Base-by-base conservation (phyloP, 306 rosid genomes). In the Lathyrus aphaca region DNA sequence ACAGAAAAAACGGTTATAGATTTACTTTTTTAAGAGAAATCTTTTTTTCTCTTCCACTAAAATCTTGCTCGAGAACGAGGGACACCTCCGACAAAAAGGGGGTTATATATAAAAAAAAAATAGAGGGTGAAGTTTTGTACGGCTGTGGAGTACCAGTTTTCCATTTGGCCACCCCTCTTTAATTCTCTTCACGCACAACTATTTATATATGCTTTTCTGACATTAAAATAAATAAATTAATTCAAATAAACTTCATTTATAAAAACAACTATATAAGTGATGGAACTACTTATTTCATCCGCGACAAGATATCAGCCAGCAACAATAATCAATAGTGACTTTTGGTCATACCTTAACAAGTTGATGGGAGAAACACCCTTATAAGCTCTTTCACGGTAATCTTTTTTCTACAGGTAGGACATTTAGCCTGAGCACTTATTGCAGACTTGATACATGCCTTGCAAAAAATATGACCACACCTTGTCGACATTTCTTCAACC, bases 401-500 rank as follows among this genome's bases (percentile, higher is more conserved):
- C 79, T 71, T 86, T 78, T 88, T 90, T 87, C 98, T 85, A 79
- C 98, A 94, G 4, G 97, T 85, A 14, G 96, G 98, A 76, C 98
- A 94, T 80, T 87, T 90, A 15, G 53, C 72, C 84, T 86, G 90
- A 4, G 79, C 71, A 49, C 18, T 19, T 57, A 94, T 75, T 30
- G 96, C 98, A 65, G 87, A 64, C 71, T 69, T 82, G 42, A 94
- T 87, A 77, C 98, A 90, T 8, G 8, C 2, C 86, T 86, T 94
- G 48, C 98, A 94, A 81, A 94, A 94, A 46, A 94, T 94, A 83
- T 94, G 98, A 66, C 98, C 98, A 72, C 98, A 94, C 82, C 78
- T 94, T 14, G 97, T 94, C 0, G 98, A 90, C 81, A 82, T 84
- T 69, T 88, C 95, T 68, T 94, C 97, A 1, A 13, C 84, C 65